Evolutionary conservation across 257 asterid genomes (phyloP).

Genomic region (Solanum arcanum): DNA sequence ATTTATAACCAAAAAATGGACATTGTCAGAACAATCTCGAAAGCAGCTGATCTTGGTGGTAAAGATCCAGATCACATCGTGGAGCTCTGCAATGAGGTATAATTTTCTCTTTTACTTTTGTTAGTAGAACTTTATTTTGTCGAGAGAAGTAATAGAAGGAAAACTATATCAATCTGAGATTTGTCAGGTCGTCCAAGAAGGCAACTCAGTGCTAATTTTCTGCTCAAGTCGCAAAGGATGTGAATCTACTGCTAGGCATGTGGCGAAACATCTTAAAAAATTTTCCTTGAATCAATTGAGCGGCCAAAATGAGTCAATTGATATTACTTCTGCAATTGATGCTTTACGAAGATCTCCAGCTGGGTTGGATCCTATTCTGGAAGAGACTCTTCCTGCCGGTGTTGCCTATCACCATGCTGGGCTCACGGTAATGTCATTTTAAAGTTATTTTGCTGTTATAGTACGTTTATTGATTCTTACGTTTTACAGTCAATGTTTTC

Average conservation of each 20-base stretch:
- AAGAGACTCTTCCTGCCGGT: conserved; percentile 91
- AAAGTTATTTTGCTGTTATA: not conserved
- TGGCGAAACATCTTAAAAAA: conserved; percentile 65
- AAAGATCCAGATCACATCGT: conserved; percentile 95
- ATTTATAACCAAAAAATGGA: conserved; percentile 77
- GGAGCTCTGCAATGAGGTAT: conserved; percentile 93
- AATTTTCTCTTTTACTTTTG: conserved; percentile 10
- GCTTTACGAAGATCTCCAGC: conserved; percentile 85
- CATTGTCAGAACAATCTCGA: conserved; percentile 60
- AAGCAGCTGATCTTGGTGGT: conserved; percentile 69
- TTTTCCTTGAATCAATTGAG: conserved; percentile 35
- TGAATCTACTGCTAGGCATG: conserved; percentile 93
- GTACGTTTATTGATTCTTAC: not conserved
- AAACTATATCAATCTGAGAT: conserved; percentile 9
- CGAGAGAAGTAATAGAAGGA: not conserved
- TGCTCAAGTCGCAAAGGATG: conserved; percentile 98
- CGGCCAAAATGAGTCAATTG: conserved; percentile 37
- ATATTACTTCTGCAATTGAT: conserved; percentile 63
- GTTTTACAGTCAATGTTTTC: not conserved
- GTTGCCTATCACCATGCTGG: conserved; percentile 99
- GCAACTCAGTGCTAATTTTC: conserved; percentile 91
- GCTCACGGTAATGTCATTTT: conserved; percentile 50
- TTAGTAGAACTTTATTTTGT: conserved; percentile 2
- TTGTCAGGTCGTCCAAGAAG: conserved; percentile 87
- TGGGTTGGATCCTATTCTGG: conserved; percentile 83